Evolutionary conservation across 208 protist species (phyloP).

Genomic region (Polymyxa betae): DNA sequence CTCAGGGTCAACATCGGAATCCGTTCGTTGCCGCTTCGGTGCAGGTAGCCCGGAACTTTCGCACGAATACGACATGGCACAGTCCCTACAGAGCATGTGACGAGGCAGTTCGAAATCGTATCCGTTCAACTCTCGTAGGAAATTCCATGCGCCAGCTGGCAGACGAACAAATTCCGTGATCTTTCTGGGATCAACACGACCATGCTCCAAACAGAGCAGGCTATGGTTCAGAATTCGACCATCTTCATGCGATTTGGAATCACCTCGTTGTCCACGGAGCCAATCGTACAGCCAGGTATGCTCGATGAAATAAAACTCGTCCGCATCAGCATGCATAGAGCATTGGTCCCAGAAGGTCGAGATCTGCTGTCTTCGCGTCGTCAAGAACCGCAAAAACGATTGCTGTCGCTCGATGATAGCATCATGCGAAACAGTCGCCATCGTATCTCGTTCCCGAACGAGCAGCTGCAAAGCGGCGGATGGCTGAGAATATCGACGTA

Average conservation of each 20-base stretch:
- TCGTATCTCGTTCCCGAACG: neutral
- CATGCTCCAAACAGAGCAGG: neutral
- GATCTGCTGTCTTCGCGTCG: neutral
- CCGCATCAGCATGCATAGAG: neutral
- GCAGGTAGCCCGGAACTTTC: neutral
- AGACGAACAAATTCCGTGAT: neutral
- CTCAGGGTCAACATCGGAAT: neutral
- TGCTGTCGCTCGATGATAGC: neutral
- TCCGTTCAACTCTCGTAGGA: neutral
- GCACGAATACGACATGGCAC: neutral
- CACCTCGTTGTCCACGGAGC: neutral
- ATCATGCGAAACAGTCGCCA: neutral
- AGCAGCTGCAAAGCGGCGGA: neutral
- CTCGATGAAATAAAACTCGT: neutral
- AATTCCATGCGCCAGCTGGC: neutral
- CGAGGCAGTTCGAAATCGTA: neutral
- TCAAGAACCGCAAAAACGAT: neutral
- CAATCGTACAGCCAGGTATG: neutral
- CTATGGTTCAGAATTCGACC: neutral
- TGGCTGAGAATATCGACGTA: neutral
- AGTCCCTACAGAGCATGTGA: neutral
- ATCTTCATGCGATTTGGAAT: neutral
- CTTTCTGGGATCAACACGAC: neutral
- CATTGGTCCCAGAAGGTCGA: neutral
- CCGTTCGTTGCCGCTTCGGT: neutral